Percentiles rank a stretch among this genome's conserved stretches.
These are phyloP conservation scores for Scheffersomyces stambukii DNA, from an alignment of 1,139 yeast species.

Conservation along the genomic window DNA sequence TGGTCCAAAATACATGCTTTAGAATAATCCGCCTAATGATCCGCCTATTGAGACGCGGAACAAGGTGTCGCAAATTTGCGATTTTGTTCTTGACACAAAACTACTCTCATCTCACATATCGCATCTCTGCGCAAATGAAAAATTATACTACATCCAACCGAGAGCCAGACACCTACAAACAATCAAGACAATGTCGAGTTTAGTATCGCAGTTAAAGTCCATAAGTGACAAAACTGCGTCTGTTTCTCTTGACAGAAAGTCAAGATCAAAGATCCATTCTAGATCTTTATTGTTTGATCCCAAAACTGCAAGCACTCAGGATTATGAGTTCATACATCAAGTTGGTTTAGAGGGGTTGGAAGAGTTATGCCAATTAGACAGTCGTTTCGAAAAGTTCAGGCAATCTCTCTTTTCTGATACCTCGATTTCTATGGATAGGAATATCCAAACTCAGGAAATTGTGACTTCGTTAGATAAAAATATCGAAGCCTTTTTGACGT, in stretches of 20 bases:
- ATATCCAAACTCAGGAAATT: conserved; percentile 72
- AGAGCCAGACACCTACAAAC: too few relatives aligned
- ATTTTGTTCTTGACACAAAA: too few relatives aligned
- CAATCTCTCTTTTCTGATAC: conserved; percentile 77
- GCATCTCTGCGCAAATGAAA: too few relatives aligned
- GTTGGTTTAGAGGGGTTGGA: conserved; percentile 73
- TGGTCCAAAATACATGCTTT: too few relatives aligned
- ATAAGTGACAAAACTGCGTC: conserved; percentile 66
- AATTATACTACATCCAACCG: too few relatives aligned
- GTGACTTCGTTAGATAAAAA: conserved; percentile 70
- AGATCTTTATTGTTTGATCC: conserved; percentile 85
- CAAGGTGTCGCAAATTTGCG: too few relatives aligned
- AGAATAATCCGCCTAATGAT: too few relatives aligned
- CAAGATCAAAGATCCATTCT: conserved; percentile 81
- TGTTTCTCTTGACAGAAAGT: conserved; percentile 80
- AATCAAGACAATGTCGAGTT: conserved; percentile 48
- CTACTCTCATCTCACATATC: too few relatives aligned
- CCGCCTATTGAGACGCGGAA: too few relatives aligned
- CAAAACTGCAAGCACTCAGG: conserved; percentile 87
- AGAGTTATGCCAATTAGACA: conserved; percentile 67
- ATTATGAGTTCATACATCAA: conserved; percentile 75
- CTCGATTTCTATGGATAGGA: conserved; percentile 73
- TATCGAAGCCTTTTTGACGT: conserved; percentile 65
- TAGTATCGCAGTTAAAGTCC: conserved; percentile 78
- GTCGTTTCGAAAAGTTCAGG: conserved; percentile 67